Base-by-base conservation (phyloP, 306 rosid species). In the Begonia loranthoides region DNA sequence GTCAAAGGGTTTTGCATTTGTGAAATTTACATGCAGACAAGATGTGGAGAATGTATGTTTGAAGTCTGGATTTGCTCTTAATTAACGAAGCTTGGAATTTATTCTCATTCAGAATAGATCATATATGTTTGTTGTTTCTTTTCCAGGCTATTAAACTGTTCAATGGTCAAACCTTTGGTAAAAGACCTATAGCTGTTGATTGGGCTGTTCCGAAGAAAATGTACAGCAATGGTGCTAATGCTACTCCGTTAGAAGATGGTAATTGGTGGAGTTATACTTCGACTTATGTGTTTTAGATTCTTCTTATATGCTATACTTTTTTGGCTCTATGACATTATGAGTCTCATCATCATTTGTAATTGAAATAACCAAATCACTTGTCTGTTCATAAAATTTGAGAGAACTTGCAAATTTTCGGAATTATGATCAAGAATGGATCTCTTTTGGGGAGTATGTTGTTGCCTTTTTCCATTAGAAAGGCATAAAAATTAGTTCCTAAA, bases 191-290 rank as follows among this genome's bases (percentile, higher is more conserved):
- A 64, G 95, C 99, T 68, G 99, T 90, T 74, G 99, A 90, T 57
- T 90, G 93, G 94, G 94, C 95, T 64, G 75, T 90, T 68, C 64
- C 99, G 4, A 86, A 90, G 85, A 77, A 83, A 73, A 49, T 86
- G 57, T 90, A 80, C 69, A 76, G 63, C 41, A 69, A 71, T 55
- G 79, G 71, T 57, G 39, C 57, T 52, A 66, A 63, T 59, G 72
- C 59, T 14, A 22, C 58, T 62, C 73, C 64, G 45, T 67, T 81
- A 53, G 87, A 74, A 64, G 52, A 72, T 51, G 95, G 99, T 90
- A 73, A 59, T 51, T 69, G n/a, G 19, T 13, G 40, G 56, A 12
- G 38, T 49, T 36, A 28, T 19, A 28, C 17, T 38, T 17, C 19
- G 28, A 58, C 28, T 58, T 15, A 22, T 50, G 21, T 50, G 10